Conservation (phyloP, 768 basidiomycete genomes). For the Favolaschia claudopus region DNA sequence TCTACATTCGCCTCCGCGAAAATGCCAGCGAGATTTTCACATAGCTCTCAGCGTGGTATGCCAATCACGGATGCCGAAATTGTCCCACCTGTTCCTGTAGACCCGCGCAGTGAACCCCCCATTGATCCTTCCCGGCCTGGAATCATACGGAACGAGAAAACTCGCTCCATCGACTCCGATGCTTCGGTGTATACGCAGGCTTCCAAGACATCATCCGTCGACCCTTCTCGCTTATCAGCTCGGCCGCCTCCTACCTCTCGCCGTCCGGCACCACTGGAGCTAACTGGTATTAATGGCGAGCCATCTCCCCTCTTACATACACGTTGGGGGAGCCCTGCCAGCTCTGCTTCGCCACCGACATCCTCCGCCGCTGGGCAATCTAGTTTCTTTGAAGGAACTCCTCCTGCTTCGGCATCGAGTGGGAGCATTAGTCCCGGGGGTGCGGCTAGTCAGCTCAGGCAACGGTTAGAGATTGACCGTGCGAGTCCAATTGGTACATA, state of each 20-base stretch:
- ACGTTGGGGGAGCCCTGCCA: slow-evolving; percentile 45
- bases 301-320: slow-evolving; percentile 49
- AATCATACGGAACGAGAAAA: slow-evolving; percentile 19
- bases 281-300: slow-evolving; percentile 15
- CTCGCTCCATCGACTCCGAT: slow-evolving; percentile 40
- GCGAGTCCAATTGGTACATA: slow-evolving; percentile 19
- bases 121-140: too few relatives aligned
- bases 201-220: slow-evolving; percentile 31
- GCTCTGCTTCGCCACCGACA: slow-evolving; percentile 31
- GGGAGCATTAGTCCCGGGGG: slow-evolving; percentile 34
- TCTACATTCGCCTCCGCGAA: slow-evolving; percentile 22
- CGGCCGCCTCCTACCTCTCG: slow-evolving; percentile 4
- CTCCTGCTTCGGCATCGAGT: slow-evolving; percentile 24
- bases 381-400: slow-evolving; percentile 25
- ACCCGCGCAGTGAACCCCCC: slow-evolving; percentile 13
- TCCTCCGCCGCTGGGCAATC: slow-evolving; percentile 22
- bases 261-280: slow-evolving; percentile 42
- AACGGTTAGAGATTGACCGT: slow-evolving; percentile 42
- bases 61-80: background rate
- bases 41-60: slow-evolving; percentile 29
- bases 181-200: slow-evolving; percentile 45
- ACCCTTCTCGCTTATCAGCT: slow-evolving; percentile 6
- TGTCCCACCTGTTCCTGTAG: slow-evolving; percentile 23
- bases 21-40: slow-evolving; percentile 44
- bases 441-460: slow-evolving; percentile 46